These are phyloP conservation scores for Nymphaea thermarum DNA, from an alignment of 164 flowering plant species.

Conservation along the genomic window DNA sequence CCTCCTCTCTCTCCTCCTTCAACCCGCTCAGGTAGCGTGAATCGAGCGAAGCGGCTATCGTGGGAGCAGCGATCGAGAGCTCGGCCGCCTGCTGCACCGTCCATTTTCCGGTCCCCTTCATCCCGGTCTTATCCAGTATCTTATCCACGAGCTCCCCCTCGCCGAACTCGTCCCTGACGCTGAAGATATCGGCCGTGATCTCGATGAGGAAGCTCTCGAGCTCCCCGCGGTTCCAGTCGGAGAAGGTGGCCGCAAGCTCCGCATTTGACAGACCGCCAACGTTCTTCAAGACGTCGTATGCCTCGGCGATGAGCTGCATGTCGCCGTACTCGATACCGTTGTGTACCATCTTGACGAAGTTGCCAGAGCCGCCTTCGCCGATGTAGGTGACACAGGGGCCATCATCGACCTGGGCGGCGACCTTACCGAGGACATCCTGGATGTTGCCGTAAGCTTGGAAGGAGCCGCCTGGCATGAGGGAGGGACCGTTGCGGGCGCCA, in stretches of 20 bases:
- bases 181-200: slow-evolving; percentile 32
- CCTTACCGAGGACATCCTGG: slow-evolving; percentile 22
- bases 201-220: slow-evolving; percentile 35
- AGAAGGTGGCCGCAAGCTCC: slow-evolving; percentile 25
- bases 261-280: slow-evolving; percentile 25
- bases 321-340: slow-evolving; percentile 26
- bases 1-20: slow-evolving; percentile 33
- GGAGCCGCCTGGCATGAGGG: slow-evolving; percentile 51
- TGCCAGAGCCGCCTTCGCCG: slow-evolving; percentile 34
- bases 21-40: slow-evolving; percentile 31
- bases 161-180: slow-evolving; percentile 17
- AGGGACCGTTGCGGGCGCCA: slow-evolving; percentile 34
- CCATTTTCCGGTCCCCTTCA: slow-evolving; percentile 46
- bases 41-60: slow-evolving; percentile 34
- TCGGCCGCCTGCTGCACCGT: slow-evolving; percentile 47
- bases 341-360: slow-evolving; percentile 40
- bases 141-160: slow-evolving; percentile 33
- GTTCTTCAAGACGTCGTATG: slow-evolving; percentile 30
- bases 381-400: slow-evolving; percentile 44
- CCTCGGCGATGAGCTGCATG: slow-evolving; percentile 32
- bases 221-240: slow-evolving; percentile 35
- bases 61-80: slow-evolving; percentile 32
- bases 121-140: slow-evolving; percentile 37
- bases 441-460: slow-evolving; percentile 27
- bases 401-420: slow-evolving; percentile 41